A percentile compares a stretch with the other conserved stretches of the same genome.
phyloP scores from a whole-genome alignment of 164 flowering plant genomes.

The Vitis rupestris region DNA sequence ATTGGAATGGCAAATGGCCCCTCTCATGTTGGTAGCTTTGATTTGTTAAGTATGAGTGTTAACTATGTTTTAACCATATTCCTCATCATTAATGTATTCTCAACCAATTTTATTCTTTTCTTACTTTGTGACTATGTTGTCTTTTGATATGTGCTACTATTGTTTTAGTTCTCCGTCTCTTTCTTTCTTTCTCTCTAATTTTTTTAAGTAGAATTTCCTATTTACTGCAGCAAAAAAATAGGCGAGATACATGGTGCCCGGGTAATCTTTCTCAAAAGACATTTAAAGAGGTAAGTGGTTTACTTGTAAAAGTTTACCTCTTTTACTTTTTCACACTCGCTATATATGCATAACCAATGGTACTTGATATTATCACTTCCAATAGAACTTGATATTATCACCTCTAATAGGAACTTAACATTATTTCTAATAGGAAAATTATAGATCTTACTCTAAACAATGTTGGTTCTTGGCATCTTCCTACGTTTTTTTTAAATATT shows the following conservation, averaged over 20 bases:
- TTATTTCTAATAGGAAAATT: too few relatives aligned
- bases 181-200: background rate
- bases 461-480: too few relatives aligned
- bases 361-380: too few relatives aligned
- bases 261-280: conserved; percentile 44
- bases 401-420: too few relatives aligned
- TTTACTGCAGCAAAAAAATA: conserved; percentile 50
- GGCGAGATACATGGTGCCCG: conserved; percentile 97
- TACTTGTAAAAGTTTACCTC: background rate
- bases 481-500: too few relatives aligned
- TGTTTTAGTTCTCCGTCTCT: background rate
- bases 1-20: background rate
- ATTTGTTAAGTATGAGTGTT: too few relatives aligned
- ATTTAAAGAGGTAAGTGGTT: conserved; percentile 44
- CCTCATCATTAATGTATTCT: background rate
- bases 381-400: too few relatives aligned
- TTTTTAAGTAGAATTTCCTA: conserved; percentile 8
- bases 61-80: too few relatives aligned
- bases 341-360: too few relatives aligned
- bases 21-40: background rate
- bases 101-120: background rate
- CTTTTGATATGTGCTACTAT: background rate
- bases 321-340: too few relatives aligned
- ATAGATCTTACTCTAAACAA: too few relatives aligned
- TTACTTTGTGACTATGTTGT: background rate